phyloP scores from a whole-genome alignment of 73 alveolate genomes.

The Breviolum minutum region DNA sequence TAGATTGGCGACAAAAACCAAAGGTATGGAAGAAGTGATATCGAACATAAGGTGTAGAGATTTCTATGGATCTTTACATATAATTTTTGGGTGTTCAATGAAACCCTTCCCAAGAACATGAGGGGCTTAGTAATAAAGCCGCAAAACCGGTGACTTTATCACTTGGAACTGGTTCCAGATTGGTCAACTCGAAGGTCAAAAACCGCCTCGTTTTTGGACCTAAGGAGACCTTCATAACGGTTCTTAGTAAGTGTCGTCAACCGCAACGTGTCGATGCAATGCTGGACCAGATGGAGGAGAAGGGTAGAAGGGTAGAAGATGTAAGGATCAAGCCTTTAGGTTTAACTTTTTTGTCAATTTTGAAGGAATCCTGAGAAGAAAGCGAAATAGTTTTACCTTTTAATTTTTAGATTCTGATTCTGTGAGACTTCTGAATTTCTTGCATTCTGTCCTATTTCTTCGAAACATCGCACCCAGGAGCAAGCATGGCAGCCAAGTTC shows the following conservation, averaged over 20 bases:
- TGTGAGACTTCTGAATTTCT: neutral
- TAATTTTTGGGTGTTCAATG: neutral
- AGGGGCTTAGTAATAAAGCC: neutral
- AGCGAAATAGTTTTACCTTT: neutral
- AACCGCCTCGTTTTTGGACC: neutral
- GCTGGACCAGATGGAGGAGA: conserved; percentile 14
- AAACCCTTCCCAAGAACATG: neutral
- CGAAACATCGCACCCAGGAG: neutral
- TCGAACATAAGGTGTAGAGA: neutral
- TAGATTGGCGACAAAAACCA: neutral
- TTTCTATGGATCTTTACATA: neutral
- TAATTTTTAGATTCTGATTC: neutral
- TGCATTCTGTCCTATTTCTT: neutral
- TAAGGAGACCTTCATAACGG: conserved; percentile 5
- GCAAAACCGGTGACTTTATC: neutral
- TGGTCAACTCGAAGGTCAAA: neutral
- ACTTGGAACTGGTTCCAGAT: neutral
- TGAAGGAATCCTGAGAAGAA: neutral
- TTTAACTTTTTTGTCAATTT: too few relatives aligned
- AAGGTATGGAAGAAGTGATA: neutral
- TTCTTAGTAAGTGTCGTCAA: conserved; percentile 21
- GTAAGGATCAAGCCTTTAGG: neutral
- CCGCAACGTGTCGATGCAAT: neutral
- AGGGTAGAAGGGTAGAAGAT: neutral
- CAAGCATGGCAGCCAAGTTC: conserved; percentile 6